phyloP scores from a whole-genome alignment of 345 rosid genomes.

The Schrenkiella parvula region DNA sequence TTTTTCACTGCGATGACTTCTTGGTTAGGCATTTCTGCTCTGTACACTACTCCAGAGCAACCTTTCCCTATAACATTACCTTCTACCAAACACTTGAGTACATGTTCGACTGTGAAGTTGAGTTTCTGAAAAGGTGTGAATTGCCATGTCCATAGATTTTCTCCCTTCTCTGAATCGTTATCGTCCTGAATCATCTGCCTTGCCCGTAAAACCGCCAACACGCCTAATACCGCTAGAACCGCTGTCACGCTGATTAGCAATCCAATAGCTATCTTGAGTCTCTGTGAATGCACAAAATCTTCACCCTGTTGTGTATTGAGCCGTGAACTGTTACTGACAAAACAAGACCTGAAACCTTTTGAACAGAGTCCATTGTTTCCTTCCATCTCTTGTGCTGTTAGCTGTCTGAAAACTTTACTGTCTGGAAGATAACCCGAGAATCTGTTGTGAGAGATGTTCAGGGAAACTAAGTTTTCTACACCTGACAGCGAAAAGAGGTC shows the following conservation, averaged over 20 bases:
- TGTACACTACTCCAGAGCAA: constrained; percentile 84
- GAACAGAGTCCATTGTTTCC: constrained; percentile 58
- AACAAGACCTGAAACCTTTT: constrained; percentile 54
- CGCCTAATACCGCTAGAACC: constrained; percentile 50
- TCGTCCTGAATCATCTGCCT: constrained; percentile 40
- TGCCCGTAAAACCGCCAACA: constrained; percentile 47
- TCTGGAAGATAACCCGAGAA: constrained; percentile 76
- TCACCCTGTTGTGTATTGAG: constrained; percentile 12
- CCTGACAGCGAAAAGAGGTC: constrained; percentile 46
- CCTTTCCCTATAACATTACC: constrained; percentile 80
- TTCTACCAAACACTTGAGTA: constrained; percentile 62
- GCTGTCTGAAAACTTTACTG: constrained; percentile 59
- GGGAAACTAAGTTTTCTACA: constrained; percentile 63
- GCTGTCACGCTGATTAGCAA: constrained; percentile 44
- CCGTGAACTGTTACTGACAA: constrained; percentile 36
- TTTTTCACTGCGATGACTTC: constrained; percentile 82
- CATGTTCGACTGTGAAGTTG: constrained; percentile 62
- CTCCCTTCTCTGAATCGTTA: constrained; percentile 55
- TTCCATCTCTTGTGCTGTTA: constrained; percentile 45
- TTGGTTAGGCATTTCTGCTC: constrained; percentile 60
- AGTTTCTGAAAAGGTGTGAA: constrained; percentile 81
- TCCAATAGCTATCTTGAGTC: constrained; percentile 51
- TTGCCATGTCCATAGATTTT: constrained; percentile 59
- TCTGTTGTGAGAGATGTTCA: constrained; percentile 76
- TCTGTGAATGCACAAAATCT: constrained; percentile 36